These are phyloP conservation scores for Podila epigama DNA, from an alignment of 192 early-diverging fungal species.

Conservation along the genomic window DNA sequence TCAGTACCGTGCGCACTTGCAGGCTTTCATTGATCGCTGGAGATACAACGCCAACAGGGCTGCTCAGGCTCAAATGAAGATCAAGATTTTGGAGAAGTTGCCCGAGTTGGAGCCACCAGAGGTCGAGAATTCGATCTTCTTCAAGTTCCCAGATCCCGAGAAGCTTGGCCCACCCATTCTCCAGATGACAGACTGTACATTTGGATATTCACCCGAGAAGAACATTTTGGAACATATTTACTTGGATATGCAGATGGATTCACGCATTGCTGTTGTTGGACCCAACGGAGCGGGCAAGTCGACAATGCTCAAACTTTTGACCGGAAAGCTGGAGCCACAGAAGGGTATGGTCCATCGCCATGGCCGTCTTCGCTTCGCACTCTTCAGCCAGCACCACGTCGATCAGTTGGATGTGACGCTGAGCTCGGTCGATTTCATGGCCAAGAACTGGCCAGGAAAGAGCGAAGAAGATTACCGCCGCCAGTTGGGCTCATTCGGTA, in stretches of 20 bases:
- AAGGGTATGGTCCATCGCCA: constrained; percentile 88
- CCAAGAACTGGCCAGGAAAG: constrained; percentile 87
- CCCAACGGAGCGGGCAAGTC: constrained; percentile 99
- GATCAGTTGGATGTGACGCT: constrained; percentile 92
- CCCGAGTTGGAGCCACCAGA: constrained; percentile 90
- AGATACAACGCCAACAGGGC: constrained; percentile 98
- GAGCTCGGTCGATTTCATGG: constrained; percentile 89
- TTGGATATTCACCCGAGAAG: constrained; percentile 83
- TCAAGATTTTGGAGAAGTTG: constrained; percentile 98
- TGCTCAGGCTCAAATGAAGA: constrained; percentile 96
- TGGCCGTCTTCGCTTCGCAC: constrained; percentile 90
- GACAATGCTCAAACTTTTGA: constrained; percentile 93
- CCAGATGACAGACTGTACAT: constrained; percentile 91
- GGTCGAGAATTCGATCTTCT: constrained; percentile 78
- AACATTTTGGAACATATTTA: constrained; percentile 87
- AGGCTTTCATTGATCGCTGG: constrained; percentile 99
- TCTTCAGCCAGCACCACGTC: constrained; percentile 98
- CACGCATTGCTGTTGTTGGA: constrained; percentile 97
- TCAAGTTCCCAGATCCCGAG: constrained; percentile 94
- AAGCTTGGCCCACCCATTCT: constrained; percentile 95
- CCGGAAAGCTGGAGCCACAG: constrained; percentile 81
- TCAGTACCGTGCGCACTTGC: constrained; percentile 92
- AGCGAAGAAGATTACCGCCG: constrained; percentile 96
- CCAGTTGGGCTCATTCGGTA: constrained; percentile 92
- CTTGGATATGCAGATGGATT: constrained; percentile 96